These are phyloP conservation scores for Aethionema arabicum DNA, from an alignment of 345 rosid genomes.

Conservation along the genomic window DNA sequence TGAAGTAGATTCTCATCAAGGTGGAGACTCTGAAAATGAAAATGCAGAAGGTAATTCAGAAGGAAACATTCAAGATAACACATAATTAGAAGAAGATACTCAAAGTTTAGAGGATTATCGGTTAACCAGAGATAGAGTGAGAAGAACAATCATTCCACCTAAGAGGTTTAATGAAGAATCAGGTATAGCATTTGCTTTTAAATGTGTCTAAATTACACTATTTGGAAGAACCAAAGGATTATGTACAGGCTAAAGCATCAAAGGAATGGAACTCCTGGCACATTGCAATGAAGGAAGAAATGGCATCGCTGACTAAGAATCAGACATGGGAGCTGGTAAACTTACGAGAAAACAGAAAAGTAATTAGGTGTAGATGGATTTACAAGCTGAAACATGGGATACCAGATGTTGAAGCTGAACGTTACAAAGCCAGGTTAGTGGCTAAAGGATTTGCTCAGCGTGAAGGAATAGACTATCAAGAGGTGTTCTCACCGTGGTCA, in stretches of 20 bases:
- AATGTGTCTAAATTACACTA: background rate
- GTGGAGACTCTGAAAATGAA: too few species aligned
- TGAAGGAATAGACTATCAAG: background rate
- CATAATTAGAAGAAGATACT: too few species aligned
- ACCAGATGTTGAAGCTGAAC: background rate
- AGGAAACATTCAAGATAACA: background rate
- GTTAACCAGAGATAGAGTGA: background rate
- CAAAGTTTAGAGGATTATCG: background rate
- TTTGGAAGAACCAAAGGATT: background rate
- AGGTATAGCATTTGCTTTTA: too few species aligned
- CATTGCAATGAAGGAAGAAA: background rate
- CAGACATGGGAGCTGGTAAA: background rate
- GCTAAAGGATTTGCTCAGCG: background rate
- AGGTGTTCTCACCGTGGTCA: background rate
- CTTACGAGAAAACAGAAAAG: background rate
- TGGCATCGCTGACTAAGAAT: background rate
- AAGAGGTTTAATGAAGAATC: too few species aligned
- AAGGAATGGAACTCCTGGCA: background rate
- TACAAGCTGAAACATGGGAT: background rate
- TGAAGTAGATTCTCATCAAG: background rate
- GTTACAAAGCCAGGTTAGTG: background rate
- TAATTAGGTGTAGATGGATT: background rate
- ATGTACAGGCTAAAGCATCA: background rate
- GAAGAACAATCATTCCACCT: background rate
- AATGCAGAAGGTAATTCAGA: background rate